Evolutionary conservation across 768 basidiomycete species (phyloP), one percentile per base, ranked within the genome.

Genomic region (Mycena belliarum): DNA sequence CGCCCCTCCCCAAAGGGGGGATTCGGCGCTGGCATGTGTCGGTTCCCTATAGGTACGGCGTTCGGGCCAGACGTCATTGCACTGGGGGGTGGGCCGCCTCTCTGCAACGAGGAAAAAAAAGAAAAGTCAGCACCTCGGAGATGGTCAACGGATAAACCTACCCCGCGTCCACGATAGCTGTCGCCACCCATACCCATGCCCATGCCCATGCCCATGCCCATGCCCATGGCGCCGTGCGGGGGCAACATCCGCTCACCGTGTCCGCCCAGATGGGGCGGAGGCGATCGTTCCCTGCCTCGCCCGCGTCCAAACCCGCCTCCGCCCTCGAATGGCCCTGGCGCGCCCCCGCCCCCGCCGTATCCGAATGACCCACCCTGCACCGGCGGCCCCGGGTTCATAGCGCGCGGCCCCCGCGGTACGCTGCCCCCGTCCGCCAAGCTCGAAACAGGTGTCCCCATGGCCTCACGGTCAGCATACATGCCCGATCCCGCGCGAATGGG

Each of bases 401-500:
- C 62, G 10, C 62, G 38, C 38, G 62, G 62, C 3, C 62, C 62
- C 41, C 48, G 25, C 18, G 55, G 52, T 18, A 57, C 54, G 41
- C 41, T 18, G 20, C 58, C 60, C 10, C 42, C 43, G 15, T 53
- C 55, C 28, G 47, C 18, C 49, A 47, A 45, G 3, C 32, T 47
- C 20, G 54, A 51, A 18, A 42, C 54, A 16, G 55, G 43, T 11
- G 55, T 49, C 4, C 28, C 23, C 40, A 43, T 16, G 32, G 26
- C 33, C 26, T 59, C 53, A 12, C 61, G 57, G 38, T 63, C 61
- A 1, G 52, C 57, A 20, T 63, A 55, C 57, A 63, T 59, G 20
- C 58, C 58, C 12, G 62, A 60, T 24, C 58, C 62, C 9, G 57
- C 47, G 20, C 58, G 57, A 18, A 52, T 52, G 0, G 55, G 45